Evolutionary conservation across 495 filamentous ascomycete species (phyloP).

Genomic region (Neurospora sp.): DNA sequence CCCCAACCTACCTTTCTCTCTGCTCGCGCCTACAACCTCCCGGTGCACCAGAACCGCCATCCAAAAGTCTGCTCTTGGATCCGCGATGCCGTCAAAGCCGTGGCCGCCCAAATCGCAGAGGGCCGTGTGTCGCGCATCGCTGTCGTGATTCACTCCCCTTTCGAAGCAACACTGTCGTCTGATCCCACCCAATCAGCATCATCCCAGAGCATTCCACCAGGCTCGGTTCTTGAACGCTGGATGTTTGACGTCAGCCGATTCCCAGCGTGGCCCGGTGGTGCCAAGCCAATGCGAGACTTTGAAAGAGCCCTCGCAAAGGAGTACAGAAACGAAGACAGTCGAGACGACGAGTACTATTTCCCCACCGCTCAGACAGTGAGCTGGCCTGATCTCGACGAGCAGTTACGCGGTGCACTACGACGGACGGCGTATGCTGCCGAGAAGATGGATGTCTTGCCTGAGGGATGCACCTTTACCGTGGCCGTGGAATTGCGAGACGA

Average conservation of each 20-base stretch:
- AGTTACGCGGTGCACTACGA: slow-evolving; percentile 39
- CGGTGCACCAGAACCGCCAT: slow-evolving; percentile 82
- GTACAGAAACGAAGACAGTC: not conserved
- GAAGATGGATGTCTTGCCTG: slow-evolving; percentile 53
- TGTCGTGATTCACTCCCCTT: slow-evolving; percentile 60
- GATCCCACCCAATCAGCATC: not conserved
- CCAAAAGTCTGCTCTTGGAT: slow-evolving; percentile 89
- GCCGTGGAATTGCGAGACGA: slow-evolving; percentile 75
- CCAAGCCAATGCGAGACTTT: slow-evolving; percentile 17
- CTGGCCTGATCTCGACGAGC: slow-evolving; percentile 35
- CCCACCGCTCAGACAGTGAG: slow-evolving; percentile 11
- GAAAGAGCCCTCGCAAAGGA: slow-evolving; percentile 1
- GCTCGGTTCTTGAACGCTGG: slow-evolving; percentile 63
- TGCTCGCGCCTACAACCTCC: slow-evolving; percentile 76
- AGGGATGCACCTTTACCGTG: slow-evolving; percentile 75
- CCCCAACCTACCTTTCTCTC: slow-evolving; percentile 70
- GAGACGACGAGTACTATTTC: slow-evolving; percentile 3
- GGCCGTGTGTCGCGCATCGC: slow-evolving; percentile 57
- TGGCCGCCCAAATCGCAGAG: slow-evolving; percentile 54
- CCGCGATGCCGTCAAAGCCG: slow-evolving; percentile 66
- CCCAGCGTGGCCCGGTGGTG: slow-evolving; percentile 45
- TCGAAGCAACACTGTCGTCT: not conserved
- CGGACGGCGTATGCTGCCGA: slow-evolving; percentile 46
- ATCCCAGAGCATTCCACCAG: slow-evolving; percentile 6
- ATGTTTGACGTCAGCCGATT: slow-evolving; percentile 74